Evolutionary conservation across 2,329 filamentous ascomycete species (phyloP).

Genomic region (Fonsecaea erecta): DNA sequence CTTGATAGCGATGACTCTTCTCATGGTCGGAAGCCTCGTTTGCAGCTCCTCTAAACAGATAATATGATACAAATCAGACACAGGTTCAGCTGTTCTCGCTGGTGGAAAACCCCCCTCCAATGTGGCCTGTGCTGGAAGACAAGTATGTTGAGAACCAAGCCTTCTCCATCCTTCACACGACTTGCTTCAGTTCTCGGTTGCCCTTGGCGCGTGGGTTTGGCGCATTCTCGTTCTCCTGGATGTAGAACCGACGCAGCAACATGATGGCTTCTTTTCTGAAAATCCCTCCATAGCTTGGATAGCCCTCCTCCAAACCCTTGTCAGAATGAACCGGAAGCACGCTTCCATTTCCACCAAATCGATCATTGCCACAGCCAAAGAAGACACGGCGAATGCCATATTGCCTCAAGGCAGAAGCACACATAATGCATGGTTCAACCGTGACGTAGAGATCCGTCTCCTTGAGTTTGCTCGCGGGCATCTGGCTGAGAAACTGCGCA

Average conservation of each 20-base stretch:
- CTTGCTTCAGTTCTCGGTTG: constrained; percentile 65
- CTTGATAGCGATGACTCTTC: background rate
- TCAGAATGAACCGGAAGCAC: constrained; percentile 67
- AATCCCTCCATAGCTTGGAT: constrained; percentile 83
- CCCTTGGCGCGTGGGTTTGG: constrained; percentile 69
- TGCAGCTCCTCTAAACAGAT: background rate
- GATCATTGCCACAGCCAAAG: constrained; percentile 94
- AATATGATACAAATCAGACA: background rate
- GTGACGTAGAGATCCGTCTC: constrained; percentile 90
- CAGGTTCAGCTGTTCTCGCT: background rate
- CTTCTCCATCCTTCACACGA: constrained; percentile 27
- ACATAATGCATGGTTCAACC: constrained; percentile 99
- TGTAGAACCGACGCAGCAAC: constrained; percentile 89
- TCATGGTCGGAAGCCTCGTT: background rate
- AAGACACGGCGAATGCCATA: constrained; percentile 87
- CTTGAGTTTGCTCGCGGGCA: constrained; percentile 70
- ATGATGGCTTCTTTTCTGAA: constrained; percentile 92
- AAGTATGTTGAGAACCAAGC: background rate
- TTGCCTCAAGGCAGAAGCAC: constrained; percentile 87
- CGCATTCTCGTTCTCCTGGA: constrained; percentile 92
- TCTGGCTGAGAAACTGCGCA: constrained; percentile 64
- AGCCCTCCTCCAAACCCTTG: constrained; percentile 71
- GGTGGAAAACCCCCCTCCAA: background rate
- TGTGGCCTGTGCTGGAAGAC: background rate
- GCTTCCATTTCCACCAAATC: constrained; percentile 94